Conservation (phyloP, 257 asterid genomes). For the Knoxia roxburghii region DNA sequence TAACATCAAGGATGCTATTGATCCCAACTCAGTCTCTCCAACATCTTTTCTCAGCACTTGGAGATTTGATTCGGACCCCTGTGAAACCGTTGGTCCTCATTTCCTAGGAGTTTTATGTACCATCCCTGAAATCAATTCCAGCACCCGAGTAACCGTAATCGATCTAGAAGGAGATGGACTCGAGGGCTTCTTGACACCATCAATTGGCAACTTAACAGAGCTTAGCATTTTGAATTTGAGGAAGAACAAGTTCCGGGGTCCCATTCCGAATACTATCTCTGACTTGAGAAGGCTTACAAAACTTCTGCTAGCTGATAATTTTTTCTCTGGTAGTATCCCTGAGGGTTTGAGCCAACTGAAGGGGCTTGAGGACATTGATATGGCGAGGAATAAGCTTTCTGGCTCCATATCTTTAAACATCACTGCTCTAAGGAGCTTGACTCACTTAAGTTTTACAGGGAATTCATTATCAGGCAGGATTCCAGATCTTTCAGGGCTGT, state of each 20-base stretch:
- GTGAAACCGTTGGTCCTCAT: constrained; percentile 34
- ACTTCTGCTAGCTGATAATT: constrained; percentile 32
- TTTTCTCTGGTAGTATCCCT: constrained; percentile 39
- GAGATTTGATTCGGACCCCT: constrained; percentile 42
- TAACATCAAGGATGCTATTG: constrained; percentile 30
- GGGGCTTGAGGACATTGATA: constrained; percentile 30
- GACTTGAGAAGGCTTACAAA: constrained; percentile 28
- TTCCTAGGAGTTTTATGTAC: constrained; percentile 37
- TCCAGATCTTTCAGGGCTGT: constrained; percentile 35
- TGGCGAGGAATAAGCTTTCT: constrained; percentile 30
- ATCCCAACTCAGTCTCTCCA: constrained; percentile 38
- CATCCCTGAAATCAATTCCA: constrained; percentile 26
- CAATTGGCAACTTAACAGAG: constrained; percentile 36
- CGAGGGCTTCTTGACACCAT: constrained; percentile 43
- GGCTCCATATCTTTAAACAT: constrained; percentile 34
- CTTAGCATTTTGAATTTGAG: constrained; percentile 31
- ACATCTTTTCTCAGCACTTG: constrained; percentile 40
- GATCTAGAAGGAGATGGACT: constrained; percentile 47
- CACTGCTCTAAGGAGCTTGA: constrained; percentile 24
- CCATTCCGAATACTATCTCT: constrained; percentile 29
- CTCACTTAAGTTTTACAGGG: constrained; percentile 21
- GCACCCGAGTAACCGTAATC: constrained; percentile 28
- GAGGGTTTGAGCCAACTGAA: constrained; percentile 19
- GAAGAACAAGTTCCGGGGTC: constrained; percentile 41
- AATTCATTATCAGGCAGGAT: constrained; percentile 36